Evolutionary conservation across 2,329 filamentous ascomycete genomes (phyloP), one percentile per base, ranked within the genome.

Genomic region (Mycosphaerelloides madeirae): DNA sequence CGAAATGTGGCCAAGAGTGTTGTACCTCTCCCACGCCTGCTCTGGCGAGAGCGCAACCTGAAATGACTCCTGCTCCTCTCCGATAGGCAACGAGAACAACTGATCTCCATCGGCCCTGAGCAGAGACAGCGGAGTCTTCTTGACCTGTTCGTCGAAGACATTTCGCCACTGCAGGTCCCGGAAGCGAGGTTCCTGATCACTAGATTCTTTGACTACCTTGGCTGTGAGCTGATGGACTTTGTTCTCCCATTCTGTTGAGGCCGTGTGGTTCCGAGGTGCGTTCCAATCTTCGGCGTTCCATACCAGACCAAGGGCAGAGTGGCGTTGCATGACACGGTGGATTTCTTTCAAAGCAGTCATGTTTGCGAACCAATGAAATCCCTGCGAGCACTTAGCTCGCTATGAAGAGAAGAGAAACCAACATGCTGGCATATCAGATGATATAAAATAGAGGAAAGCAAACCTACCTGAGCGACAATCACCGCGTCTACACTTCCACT

Each of bases 1-100:
- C 3, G 79, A 76, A 49, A 88, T 76, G 59, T 87, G 83, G 57
- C 81, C 85, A 45, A 87, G 66, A 11, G 84, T 88, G 37, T 70
- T 71, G 47, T 83, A 73, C 29, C 85, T 73, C 41, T 76, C 72
- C 79, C 81, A 85, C 38, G 87, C 65, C 42, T 71, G 75, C 38
- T 85, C 76, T 46, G 75, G 73, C 20, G 64, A 68, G 45, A 85
- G 61, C 72, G 74, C 78, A 1, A 78, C 73, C 16, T 74, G 77
- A 70, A 81, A 84, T 36, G 70, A 66, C 36, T 80, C 68, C 22
- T 64, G 68, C 22, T 78, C 70, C 58, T 83, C 76, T 8, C 74
- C 75, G 6, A 86, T 65, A 1, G 83, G 82, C 29, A 82, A 68
- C 11, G 77, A 73, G 59, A 87, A 87, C 22, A 81, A 60, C 20